Conservation (phyloP, 1,284 basidiomycete species). For the Polyporus tsugae region DNA sequence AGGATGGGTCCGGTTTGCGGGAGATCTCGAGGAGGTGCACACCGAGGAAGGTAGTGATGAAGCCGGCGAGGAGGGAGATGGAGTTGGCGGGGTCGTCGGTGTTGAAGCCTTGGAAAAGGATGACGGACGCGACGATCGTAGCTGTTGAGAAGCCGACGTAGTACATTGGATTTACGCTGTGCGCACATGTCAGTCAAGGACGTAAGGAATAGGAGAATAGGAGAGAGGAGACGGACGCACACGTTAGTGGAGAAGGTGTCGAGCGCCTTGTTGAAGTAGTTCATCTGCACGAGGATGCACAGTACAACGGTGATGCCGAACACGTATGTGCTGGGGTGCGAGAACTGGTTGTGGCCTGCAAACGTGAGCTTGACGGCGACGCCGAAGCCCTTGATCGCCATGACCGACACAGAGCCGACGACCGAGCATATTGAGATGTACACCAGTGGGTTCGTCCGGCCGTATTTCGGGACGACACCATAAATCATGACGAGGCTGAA, state of each 20-base stretch:
- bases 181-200: slow-evolving; percentile 86
- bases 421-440: slow-evolving; percentile 95
- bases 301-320: slow-evolving; percentile 86
- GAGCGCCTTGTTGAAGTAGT: slow-evolving; percentile 99
- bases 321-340: slow-evolving; percentile 93
- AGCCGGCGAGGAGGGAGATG: slow-evolving; percentile 86
- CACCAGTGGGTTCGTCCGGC: slow-evolving; percentile 88
- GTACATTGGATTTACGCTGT: slow-evolving; percentile 96
- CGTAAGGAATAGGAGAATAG: background rate
- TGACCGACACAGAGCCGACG: slow-evolving; percentile 89
- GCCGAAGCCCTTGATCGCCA: slow-evolving; percentile 97
- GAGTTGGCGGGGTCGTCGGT: slow-evolving; percentile 86
- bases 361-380: slow-evolving; percentile 96
- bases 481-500: slow-evolving; percentile 92
- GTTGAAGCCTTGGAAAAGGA: slow-evolving; percentile 97
- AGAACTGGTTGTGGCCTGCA: slow-evolving; percentile 95
- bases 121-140: slow-evolving; percentile 94
- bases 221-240: slow-evolving; percentile 59
- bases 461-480: slow-evolving; percentile 86
- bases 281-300: slow-evolving; percentile 97
- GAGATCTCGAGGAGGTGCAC: slow-evolving; percentile 70
- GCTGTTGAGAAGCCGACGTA: slow-evolving; percentile 98
- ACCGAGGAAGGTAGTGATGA: slow-evolving; percentile 65
- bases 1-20: slow-evolving; percentile 63
- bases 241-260: slow-evolving; percentile 98